Evolutionary conservation across 2,329 filamentous ascomycete species (phyloP).

Genomic region (Ophiostoma tasmaniense): DNA sequence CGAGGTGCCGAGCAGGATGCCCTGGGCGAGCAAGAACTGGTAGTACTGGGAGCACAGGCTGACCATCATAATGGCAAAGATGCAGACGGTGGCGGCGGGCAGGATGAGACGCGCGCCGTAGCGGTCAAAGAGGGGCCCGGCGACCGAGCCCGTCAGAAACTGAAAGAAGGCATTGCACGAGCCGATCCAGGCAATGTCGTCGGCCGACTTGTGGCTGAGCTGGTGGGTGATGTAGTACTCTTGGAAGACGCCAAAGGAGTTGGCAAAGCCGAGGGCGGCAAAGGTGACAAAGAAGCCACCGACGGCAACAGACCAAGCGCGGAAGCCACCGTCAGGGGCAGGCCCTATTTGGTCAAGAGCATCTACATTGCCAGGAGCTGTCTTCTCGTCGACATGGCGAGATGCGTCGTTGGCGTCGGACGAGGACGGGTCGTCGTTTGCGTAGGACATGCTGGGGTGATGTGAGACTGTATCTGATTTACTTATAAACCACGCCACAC

Average conservation of each 20-base stretch:
- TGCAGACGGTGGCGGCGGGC: conserved; percentile 43
- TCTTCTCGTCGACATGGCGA: not conserved
- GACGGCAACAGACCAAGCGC: conserved; percentile 17
- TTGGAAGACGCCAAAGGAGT: conserved; percentile 22
- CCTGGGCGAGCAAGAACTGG: conserved; percentile 35
- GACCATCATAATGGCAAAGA: conserved; percentile 35
- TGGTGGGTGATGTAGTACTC: conserved; percentile 29
- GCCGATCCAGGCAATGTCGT: conserved; percentile 35
- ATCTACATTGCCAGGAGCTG: not conserved
- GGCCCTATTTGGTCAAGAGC: not conserved
- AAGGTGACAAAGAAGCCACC: conserved; percentile 26
- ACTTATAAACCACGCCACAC: not conserved
- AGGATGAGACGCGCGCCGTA: conserved; percentile 38
- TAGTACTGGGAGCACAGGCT: conserved; percentile 32
- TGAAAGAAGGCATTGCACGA: conserved; percentile 26
- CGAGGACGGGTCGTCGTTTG: not conserved
- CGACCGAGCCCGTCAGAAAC: conserved; percentile 25
- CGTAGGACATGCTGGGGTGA: not conserved
- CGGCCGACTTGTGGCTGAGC: conserved; percentile 25
- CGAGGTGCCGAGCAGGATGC: conserved; percentile 29
- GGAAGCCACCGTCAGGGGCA: not conserved
- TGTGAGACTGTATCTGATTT: too few species aligned
- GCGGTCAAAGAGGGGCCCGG: conserved; percentile 31
- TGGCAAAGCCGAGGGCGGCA: conserved; percentile 21
- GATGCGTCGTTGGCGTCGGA: not conserved